Evolutionary conservation across 2,329 filamentous ascomycete species (phyloP), one percentile per base, ranked within the genome.

Genomic region (Colletotrichum chrysophilum): DNA sequence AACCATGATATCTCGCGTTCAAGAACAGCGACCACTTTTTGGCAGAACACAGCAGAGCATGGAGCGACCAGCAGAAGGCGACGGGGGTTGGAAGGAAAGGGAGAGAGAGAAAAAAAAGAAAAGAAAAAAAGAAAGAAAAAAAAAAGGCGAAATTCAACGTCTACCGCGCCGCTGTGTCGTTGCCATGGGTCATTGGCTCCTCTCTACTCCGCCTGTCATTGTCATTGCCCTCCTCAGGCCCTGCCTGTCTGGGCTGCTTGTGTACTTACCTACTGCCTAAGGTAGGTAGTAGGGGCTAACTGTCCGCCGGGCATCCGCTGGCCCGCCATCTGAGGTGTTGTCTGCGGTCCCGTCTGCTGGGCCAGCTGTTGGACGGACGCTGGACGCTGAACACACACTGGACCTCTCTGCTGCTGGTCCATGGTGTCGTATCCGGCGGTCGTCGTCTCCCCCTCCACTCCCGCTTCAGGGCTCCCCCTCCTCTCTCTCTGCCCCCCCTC

Each of bases 391-490:
- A 21, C 18, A 16, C 18, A 16, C 38, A 48, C 14, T 48, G 14
- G 38, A 48, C 38, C 38, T 36, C n/a, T 38, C 65, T 43, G 48
- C 36, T 56, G 48, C 30, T 58, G 21, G 66, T 14, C 56, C 43
- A 16, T 60, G 56, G 18, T n/a, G 26, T 60, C 56, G 56, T 18
- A 28, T 60, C 60, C 56, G 24, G 21, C 56, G 26, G 32, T 32
- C 32, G 58, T 72, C 74, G 36, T 70, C 60, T 18, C 60, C 66
- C 58, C 65, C 65, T 65, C 74, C 66, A 66, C 66, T 70, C 66
- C 55, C 52, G 52, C 65, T 36, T 74, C 65, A 55, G 43, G 36
- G 55, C 74, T 21, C 28, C 60, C 71, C 66, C 58, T 14, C 58
- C 24, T n/a, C 66, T n/a, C 66, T n/a, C n/a, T 34, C 55, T 26